Conservation (phyloP, 1,284 basidiomycete genomes). For the Coniferiporia weirii region DNA sequence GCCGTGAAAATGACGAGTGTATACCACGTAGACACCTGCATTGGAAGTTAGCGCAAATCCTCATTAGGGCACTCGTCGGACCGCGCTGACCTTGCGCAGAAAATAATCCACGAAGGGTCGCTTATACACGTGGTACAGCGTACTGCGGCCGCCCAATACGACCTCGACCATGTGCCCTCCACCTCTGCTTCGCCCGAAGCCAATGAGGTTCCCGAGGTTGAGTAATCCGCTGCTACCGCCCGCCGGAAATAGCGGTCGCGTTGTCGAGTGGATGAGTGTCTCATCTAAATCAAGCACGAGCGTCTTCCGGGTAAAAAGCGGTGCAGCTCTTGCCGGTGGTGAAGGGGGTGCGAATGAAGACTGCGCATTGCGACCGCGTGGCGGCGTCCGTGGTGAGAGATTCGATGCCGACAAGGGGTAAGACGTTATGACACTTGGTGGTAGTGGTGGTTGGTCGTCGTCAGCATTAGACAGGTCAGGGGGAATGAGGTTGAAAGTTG, state of each 20-base stretch:
- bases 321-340: slow-evolving; percentile 32
- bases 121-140: slow-evolving; percentile 98
- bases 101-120: slow-evolving; percentile 96
- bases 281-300: slow-evolving; percentile 96
- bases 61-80: neutral
- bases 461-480: neutral
- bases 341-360: slow-evolving; percentile 16
- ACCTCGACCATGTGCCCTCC: slow-evolving; percentile 95
- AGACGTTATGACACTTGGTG: neutral
- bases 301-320: slow-evolving; percentile 83
- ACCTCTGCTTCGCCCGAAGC: slow-evolving; percentile 56
- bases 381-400: slow-evolving; percentile 21
- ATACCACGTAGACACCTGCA: slow-evolving; percentile 95
- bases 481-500: slow-evolving; percentile 13
- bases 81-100: slow-evolving; percentile 73
- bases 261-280: slow-evolving; percentile 96
- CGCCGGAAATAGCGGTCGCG: slow-evolving; percentile 58
- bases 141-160: slow-evolving; percentile 81
- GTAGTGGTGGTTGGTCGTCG: neutral
- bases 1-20: slow-evolving; percentile 98
- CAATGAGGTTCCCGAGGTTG: slow-evolving; percentile 41
- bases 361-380: neutral
- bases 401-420: slow-evolving; percentile 8
- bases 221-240: slow-evolving; percentile 56
- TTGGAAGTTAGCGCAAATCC: slow-evolving; percentile 2